A percentile compares a stretch with the other conserved stretches of the same genome.
Conservation (phyloP, 2,329 filamentous ascomycete species). For the Pleurostoma richardsiae region DNA sequence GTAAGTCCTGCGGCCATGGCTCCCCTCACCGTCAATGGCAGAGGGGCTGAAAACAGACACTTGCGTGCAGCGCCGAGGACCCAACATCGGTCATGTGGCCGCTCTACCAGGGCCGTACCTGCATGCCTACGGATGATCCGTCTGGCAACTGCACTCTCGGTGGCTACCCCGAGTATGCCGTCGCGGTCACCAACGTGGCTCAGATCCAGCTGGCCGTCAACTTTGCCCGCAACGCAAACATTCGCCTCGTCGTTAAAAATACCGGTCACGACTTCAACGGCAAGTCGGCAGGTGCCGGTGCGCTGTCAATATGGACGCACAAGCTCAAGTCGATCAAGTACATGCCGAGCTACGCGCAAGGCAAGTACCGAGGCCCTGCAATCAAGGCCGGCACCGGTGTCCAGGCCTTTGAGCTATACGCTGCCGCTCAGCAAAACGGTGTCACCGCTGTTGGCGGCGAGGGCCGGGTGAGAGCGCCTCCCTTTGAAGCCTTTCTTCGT, state of each 20-base stretch:
- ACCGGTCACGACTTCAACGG: conserved; percentile 45
- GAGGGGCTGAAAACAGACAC: background rate
- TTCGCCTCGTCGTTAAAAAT: conserved; percentile 46
- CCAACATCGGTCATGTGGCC: conserved; percentile 30
- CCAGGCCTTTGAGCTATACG: conserved; percentile 3
- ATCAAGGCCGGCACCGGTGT: conserved; percentile 26
- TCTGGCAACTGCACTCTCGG: conserved; percentile 27
- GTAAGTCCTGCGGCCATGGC: conserved; percentile 7
- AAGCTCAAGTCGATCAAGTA: conserved; percentile 22
- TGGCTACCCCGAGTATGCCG: conserved; percentile 31
- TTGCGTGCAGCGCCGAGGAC: conserved; percentile 19
- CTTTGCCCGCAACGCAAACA: conserved; percentile 37
- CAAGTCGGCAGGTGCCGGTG: conserved; percentile 26
- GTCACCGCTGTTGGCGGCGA: conserved; percentile 1
- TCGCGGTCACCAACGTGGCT: conserved; percentile 31
- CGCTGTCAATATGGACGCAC: conserved; percentile 31
- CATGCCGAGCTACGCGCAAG: conserved; percentile 17
- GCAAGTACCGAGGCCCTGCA: conserved; percentile 36
- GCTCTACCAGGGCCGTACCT: conserved; percentile 23
- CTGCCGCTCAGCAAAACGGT: conserved; percentile 1
- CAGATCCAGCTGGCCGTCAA: conserved; percentile 39
- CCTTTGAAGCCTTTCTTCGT: background rate
- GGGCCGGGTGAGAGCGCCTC: conserved; percentile 2
- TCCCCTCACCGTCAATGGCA: background rate
- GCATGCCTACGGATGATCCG: conserved; percentile 9